These are phyloP conservation scores for Saccharomycopsis sp. DNA, from an alignment of 805 yeast genomes.

Conservation along the genomic window DNA sequence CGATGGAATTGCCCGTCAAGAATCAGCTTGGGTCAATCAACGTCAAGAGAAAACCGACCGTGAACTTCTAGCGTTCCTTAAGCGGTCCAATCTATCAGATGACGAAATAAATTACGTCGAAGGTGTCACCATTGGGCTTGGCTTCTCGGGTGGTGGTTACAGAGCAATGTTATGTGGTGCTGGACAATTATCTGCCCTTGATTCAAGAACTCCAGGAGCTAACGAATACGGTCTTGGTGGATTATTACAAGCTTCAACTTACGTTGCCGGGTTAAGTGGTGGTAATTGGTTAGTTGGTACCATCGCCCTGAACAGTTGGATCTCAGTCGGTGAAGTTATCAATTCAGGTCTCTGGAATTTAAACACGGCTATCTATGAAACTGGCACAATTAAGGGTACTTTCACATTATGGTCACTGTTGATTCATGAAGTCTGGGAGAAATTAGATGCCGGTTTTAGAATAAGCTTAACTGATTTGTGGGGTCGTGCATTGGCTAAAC, in stretches of 20 bases:
- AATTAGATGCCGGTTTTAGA: conserved; percentile 55
- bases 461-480: conserved; percentile 66
- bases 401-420: conserved; percentile 46
- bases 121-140: conserved; percentile 43
- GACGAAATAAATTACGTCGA: conserved; percentile 29
- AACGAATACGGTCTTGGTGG: conserved; percentile 61
- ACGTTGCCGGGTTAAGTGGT: conserved; percentile 72
- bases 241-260: conserved; percentile 59
- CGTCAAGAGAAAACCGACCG: conserved; percentile 41
- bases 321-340: conserved; percentile 54
- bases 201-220: conserved; percentile 54
- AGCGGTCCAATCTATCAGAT: conserved; percentile 29
- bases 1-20: conserved; percentile 37
- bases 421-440: conserved; percentile 42
- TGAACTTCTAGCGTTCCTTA: conserved; percentile 42
- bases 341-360: conserved; percentile 57
- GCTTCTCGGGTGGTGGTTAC: conserved; percentile 83
- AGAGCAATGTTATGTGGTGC: conserved; percentile 85
- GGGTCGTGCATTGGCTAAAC: conserved; percentile 70
- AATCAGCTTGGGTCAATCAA: conserved; percentile 43
- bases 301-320: conserved; percentile 61
- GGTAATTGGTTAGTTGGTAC: conserved; percentile 78
- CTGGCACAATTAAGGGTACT: conserved; percentile 58
- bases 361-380: conserved; percentile 48
- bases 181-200: conserved; percentile 72